Conservation (phyloP, 805 yeast species). For the Saccharomycopsis amapae region DNA sequence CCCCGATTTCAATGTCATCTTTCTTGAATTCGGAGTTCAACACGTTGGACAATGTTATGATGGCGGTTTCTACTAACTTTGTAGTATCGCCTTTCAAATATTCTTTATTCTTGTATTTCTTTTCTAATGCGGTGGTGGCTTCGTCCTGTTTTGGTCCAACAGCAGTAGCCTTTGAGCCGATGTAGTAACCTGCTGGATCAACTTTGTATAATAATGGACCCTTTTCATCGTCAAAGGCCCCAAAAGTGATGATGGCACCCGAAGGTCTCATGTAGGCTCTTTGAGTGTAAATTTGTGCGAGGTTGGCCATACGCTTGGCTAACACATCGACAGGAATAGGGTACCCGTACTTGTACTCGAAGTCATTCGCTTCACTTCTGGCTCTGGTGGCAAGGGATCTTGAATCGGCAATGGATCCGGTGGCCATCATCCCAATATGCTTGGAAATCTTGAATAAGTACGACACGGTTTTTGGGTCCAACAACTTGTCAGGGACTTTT, state of each 20-base stretch:
- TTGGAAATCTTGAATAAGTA: constrained; percentile 79
- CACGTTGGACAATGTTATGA: constrained; percentile 76
- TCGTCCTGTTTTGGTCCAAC: constrained; percentile 98
- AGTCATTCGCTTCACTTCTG: constrained; percentile 92
- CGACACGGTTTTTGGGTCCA: constrained; percentile 81
- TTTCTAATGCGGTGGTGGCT: constrained; percentile 82
- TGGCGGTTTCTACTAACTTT: constrained; percentile 82
- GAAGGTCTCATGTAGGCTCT: constrained; percentile 98
- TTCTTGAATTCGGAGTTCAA: constrained; percentile 91
- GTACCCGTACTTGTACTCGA: constrained; percentile 88
- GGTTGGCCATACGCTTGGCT: constrained; percentile 91
- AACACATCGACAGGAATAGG: constrained; percentile 93
- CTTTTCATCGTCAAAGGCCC: constrained; percentile 78
- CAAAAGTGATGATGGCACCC: constrained; percentile 87
- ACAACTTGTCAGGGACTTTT: constrained; percentile 90
- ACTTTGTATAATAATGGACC: constrained; percentile 90
- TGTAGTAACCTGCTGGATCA: constrained; percentile 96
- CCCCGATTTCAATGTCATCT: constrained; percentile 89
- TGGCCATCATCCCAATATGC: constrained; percentile 81
- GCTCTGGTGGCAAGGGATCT: constrained; percentile 86
- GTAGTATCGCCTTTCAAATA: constrained; percentile 78
- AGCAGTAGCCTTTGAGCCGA: constrained; percentile 85
- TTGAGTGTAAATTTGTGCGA: constrained; percentile 93
- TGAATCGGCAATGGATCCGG: constrained; percentile 96
- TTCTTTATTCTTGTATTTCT: constrained; percentile 73